Conservation (phyloP, 768 basidiomycete genomes). For the Rhodotorula toruloides region DNA sequence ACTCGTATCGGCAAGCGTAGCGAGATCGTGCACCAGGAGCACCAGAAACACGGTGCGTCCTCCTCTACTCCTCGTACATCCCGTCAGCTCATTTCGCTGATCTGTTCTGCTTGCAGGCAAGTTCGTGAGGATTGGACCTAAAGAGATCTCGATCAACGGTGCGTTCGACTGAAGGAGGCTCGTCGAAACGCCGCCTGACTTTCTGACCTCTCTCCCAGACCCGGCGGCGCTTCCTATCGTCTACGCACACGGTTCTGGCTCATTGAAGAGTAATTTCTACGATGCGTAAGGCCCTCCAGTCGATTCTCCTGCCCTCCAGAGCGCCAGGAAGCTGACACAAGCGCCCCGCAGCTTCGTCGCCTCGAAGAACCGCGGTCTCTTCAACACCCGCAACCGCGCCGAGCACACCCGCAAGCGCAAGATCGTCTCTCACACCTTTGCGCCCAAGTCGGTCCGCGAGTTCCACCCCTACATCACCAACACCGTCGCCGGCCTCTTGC, state of each 20-base stretch:
- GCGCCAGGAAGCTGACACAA: slow-evolving; percentile 19
- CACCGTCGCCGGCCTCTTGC: slow-evolving; percentile 52
- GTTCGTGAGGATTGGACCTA: slow-evolving; percentile 36
- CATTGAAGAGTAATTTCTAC: slow-evolving; percentile 72
- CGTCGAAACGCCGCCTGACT: background rate
- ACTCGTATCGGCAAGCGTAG: slow-evolving; percentile 67
- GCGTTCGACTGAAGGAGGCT: background rate
- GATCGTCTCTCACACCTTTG: slow-evolving; percentile 58
- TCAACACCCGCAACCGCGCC: slow-evolving; percentile 43
- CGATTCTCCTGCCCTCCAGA: background rate
- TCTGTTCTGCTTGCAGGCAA: slow-evolving; percentile 50
- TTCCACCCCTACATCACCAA: slow-evolving; percentile 71
- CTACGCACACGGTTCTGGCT: slow-evolving; percentile 80
- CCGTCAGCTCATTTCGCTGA: background rate
- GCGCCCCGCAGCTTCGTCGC: slow-evolving; percentile 53
- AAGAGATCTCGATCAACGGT: slow-evolving; percentile 54
- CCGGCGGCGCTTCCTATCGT: slow-evolving; percentile 69
- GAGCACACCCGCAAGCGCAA: slow-evolving; percentile 87
- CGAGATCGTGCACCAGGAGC: slow-evolving; percentile 66
- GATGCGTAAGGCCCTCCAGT: slow-evolving; percentile 39
- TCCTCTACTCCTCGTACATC: background rate
- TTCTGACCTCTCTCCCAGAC: slow-evolving; percentile 48
- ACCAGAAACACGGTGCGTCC: slow-evolving; percentile 63
- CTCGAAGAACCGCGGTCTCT: slow-evolving; percentile 54
- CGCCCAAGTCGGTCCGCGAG: slow-evolving; percentile 72